phyloP scores from a whole-genome alignment of 2,329 filamentous ascomycete species.

The Aspergillus uvarum region DNA sequence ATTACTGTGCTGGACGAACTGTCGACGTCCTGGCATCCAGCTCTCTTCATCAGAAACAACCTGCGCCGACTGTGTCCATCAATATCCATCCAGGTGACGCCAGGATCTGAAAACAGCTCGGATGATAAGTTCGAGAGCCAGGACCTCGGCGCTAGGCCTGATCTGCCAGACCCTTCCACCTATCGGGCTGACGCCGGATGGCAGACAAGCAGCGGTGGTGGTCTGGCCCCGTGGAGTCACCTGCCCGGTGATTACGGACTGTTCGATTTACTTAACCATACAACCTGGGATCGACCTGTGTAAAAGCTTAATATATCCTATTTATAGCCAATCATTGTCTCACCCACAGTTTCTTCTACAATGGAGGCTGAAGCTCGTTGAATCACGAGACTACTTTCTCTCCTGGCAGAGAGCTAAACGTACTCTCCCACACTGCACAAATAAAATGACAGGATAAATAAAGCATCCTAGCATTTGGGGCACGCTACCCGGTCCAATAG shows the following conservation, averaged over 20 bases:
- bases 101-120: neutral
- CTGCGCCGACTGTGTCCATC: neutral
- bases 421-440: too few species aligned
- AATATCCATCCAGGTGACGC: neutral
- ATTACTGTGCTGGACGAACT: slow-evolving; percentile 9
- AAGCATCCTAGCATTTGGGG: too few species aligned
- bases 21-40: slow-evolving; percentile 7
- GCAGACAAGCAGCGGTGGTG: neutral
- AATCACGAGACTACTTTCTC: too few species aligned
- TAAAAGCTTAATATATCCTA: too few species aligned
- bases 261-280: slow-evolving; percentile 1
- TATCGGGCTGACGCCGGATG: neutral
- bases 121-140: neutral
- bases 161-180: neutral
- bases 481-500: too few species aligned
- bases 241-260: slow-evolving; percentile 1
- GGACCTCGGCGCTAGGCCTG: neutral
- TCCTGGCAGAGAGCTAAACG: too few species aligned
- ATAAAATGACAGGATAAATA: too few species aligned
- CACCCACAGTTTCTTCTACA: too few species aligned
- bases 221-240: neutral
- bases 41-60: neutral
- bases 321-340: too few species aligned
- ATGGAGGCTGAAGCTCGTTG: too few species aligned
- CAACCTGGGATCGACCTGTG: neutral